phyloP scores from a whole-genome alignment of 2,329 filamentous ascomycete genomes.

The Pyricularia sp. region DNA sequence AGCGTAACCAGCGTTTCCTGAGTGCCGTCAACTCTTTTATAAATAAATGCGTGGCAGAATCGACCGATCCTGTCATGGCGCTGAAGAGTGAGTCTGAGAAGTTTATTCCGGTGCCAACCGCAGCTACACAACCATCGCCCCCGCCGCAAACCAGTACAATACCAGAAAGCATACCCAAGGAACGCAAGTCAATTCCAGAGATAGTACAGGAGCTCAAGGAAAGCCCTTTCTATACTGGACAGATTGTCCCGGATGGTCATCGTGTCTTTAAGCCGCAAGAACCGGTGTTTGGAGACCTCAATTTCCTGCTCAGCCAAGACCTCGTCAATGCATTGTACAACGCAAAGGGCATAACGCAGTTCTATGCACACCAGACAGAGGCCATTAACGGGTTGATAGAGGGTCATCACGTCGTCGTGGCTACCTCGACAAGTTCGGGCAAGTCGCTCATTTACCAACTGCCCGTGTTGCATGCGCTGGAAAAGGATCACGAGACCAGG shows the following conservation, averaged over 20 bases:
- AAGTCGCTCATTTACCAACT: slow-evolving; percentile 98
- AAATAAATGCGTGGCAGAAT: slow-evolving; percentile 53
- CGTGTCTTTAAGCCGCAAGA: slow-evolving; percentile 81
- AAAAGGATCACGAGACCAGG: slow-evolving; percentile 64
- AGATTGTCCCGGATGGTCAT: slow-evolving; percentile 90
- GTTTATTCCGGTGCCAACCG: slow-evolving; percentile 53
- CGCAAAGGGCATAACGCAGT: slow-evolving; percentile 70
- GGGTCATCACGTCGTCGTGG: slow-evolving; percentile 74
- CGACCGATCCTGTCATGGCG: slow-evolving; percentile 54
- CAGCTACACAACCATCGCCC: slow-evolving; percentile 23
- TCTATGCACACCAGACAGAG: slow-evolving; percentile 89
- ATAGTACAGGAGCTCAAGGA: slow-evolving; percentile 79
- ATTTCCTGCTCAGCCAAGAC: slow-evolving; percentile 79
- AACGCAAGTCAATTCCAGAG: slow-evolving; percentile 71
- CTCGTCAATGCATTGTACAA: slow-evolving; percentile 97
- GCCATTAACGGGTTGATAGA: slow-evolving; percentile 82
- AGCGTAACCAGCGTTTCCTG: slow-evolving; percentile 75
- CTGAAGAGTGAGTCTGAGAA: slow-evolving; percentile 48
- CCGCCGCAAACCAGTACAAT: slow-evolving; percentile 31
- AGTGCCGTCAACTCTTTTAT: slow-evolving; percentile 71
- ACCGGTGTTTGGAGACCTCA: slow-evolving; percentile 71
- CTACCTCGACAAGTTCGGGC: slow-evolving; percentile 91
- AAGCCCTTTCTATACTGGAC: slow-evolving; percentile 79
- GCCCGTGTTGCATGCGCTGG: slow-evolving; percentile 79
- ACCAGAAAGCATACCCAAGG: slow-evolving; percentile 66